A percentile compares a stretch with the other conserved stretches of the same genome.
Conservation (phyloP, 371 early-diverging fungal species). For the Mucor circinelloides region DNA sequence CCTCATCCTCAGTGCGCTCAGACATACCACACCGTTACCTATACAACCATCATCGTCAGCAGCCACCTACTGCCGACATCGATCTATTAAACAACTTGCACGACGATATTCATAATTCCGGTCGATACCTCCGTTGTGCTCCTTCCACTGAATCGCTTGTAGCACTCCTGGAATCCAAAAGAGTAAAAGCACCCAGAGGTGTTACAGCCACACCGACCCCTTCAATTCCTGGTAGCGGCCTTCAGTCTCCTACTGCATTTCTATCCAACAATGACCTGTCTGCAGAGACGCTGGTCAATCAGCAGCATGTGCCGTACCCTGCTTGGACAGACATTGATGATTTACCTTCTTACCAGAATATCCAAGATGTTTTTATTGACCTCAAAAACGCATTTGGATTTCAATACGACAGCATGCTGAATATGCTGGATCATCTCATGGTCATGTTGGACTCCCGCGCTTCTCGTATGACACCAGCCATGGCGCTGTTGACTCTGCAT, state of each 20-base stretch:
- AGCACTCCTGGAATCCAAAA: conserved; percentile 67
- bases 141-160: conserved; percentile 76
- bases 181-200: conserved; percentile 27
- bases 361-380: conserved; percentile 68
- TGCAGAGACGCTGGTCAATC: conserved; percentile 16
- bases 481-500: conserved; percentile 78
- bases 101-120: conserved; percentile 57
- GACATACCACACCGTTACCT: not conserved
- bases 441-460: conserved; percentile 84
- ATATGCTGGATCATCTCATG: conserved; percentile 78
- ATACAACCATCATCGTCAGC: not conserved
- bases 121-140: conserved; percentile 70
- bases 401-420: conserved; percentile 78
- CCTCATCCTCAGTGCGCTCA: conserved; percentile 2
- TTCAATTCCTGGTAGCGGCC: not conserved
- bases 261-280: conserved; percentile 14
- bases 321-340: conserved; percentile 65
- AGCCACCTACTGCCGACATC: conserved; percentile 39
- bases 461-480: conserved; percentile 73
- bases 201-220: conserved; percentile 10
- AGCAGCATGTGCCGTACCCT: conserved; percentile 58
- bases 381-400: conserved; percentile 76
- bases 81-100: conserved; percentile 66
- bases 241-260: conserved; percentile 5
- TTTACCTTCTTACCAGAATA: conserved; percentile 66